phyloP scores from a whole-genome alignment of 2,329 filamentous ascomycete genomes.

The Pyrenophora tritici-repentis region DNA sequence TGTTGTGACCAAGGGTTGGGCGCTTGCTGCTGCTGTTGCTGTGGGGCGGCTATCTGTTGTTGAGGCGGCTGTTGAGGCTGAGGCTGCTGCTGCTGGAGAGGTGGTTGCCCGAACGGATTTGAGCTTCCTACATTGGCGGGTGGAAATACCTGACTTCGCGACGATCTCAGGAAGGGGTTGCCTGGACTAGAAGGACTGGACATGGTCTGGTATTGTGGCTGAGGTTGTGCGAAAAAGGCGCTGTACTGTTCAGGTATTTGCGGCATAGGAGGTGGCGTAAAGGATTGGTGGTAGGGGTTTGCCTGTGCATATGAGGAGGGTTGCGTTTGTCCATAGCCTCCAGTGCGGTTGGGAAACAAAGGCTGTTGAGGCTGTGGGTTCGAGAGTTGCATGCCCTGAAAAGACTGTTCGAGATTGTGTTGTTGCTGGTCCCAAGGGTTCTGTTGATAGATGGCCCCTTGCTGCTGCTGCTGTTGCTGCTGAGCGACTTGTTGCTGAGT shows the following conservation, averaged over 20 bases:
- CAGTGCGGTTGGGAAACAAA: conserved; percentile 77
- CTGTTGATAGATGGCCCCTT: conserved; percentile 21
- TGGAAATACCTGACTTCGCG: conserved; percentile 51
- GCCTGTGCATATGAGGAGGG: conserved; percentile 42
- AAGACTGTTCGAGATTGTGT: conserved; percentile 65
- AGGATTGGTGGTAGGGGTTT: conserved; percentile 50
- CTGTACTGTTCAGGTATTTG: conserved; percentile 48
- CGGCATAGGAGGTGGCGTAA: conserved; percentile 49
- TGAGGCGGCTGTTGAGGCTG: conserved; percentile 22
- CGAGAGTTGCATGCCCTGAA: conserved; percentile 74
- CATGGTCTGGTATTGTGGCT: conserved; percentile 47
- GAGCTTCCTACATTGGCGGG: conserved; percentile 30
- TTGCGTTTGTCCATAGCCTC: conserved; percentile 57
- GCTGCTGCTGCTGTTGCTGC: conserved; percentile 12
- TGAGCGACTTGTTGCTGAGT: conserved; percentile 15
- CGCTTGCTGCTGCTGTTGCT: conserved; percentile 25
- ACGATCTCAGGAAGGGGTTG: conserved; percentile 53
- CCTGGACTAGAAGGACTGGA: conserved; percentile 45
- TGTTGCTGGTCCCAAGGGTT: conserved; percentile 34
- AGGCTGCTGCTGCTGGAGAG: conserved; percentile 27
- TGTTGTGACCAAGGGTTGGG: conserved; percentile 33
- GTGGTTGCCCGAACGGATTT: conserved; percentile 48
- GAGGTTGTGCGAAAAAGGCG: conserved; percentile 38
- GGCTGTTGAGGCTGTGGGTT: conserved; percentile 42
- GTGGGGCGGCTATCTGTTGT: conserved; percentile 18